Conservation (phyloP, 164 flowering plant species). For the Litsea cubeba region DNA sequence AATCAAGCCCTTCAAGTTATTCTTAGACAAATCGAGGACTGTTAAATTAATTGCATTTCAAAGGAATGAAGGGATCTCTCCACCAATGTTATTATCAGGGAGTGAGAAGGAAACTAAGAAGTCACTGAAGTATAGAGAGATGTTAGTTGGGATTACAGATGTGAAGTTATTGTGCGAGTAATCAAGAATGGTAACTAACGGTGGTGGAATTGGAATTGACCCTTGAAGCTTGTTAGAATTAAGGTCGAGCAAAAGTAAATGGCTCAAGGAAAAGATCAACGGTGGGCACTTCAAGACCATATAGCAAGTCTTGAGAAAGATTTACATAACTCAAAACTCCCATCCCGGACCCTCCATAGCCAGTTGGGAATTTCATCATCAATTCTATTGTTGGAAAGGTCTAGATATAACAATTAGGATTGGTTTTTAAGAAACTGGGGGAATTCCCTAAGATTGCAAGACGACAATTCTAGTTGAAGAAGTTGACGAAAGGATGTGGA, state of each 20-base stretch:
- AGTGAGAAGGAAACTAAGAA: background rate
- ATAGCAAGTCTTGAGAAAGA: background rate
- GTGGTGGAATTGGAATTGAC: background rate
- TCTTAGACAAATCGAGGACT: background rate
- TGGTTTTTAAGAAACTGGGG: conserved; percentile 32
- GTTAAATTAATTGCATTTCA: background rate
- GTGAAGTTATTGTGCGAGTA: background rate
- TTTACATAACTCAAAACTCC: background rate
- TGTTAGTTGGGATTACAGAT: background rate
- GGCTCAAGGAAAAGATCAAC: background rate
- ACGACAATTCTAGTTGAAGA: conserved; percentile 25
- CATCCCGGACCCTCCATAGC: conserved; percentile 10
- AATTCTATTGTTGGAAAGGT: conserved; percentile 41
- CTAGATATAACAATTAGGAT: conserved; percentile 16
- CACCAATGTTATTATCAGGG: background rate
- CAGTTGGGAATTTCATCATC: conserved; percentile 34
- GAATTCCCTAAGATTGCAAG: conserved; percentile 27
- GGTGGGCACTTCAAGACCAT: background rate
- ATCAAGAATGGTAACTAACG: background rate
- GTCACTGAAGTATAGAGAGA: background rate
- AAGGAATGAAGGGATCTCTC: background rate
- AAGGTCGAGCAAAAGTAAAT: background rate
- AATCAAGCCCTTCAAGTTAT: background rate
- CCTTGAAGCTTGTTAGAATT: background rate
- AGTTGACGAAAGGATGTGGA: conserved; percentile 15